Evolutionary conservation across 148 eudicot species (phyloP), one percentile per base, ranked within the genome.

Genomic region (Spergularia marina): DNA sequence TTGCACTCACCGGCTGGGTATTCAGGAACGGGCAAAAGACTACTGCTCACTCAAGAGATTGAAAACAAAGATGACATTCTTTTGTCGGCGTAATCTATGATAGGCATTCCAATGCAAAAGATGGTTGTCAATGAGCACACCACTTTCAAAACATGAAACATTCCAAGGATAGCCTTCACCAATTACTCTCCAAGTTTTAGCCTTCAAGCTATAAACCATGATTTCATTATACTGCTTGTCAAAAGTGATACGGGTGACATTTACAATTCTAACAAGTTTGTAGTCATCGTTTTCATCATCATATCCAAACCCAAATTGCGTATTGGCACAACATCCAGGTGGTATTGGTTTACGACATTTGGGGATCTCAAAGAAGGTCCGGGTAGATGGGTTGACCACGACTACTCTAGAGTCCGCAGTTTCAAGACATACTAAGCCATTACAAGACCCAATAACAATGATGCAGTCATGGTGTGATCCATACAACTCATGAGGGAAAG

Each of bases 161-260:
- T 30, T 30, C 34, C 34, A 30, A 30, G 34, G 34, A 30, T 1
- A 30, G 34, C 2, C 34, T 30, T 2, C 34, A 30, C 34, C 34
- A 30, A 30, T 30, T 59, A 53, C 13, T 52, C 44, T 25, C 73
- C 73, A 53, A 21, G 61, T 25, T 13, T 44, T 52, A 2, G 56
- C 20, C 25, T 68, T 68, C 56, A 20, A 9, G 57, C 71, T 68
- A 68, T 68, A 68, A 68, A 63, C 67, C 5, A 63, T 21, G 10
- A 63, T 11, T 10, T 6, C 39, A 11, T 3, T 25, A 14, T 41
- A 8, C 9, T 4, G 10, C 13, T 3, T 63, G 4, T 5, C 40
- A 63, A 7, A 6, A 23, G 39, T 21, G 0, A 3, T 2, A 7
- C 16, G 3, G 23, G 5, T 39, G 39, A 5, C 30, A 23, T 7